phyloP scores from a whole-genome alignment of 306 rosid genomes.

The Lupinus albus region DNA sequence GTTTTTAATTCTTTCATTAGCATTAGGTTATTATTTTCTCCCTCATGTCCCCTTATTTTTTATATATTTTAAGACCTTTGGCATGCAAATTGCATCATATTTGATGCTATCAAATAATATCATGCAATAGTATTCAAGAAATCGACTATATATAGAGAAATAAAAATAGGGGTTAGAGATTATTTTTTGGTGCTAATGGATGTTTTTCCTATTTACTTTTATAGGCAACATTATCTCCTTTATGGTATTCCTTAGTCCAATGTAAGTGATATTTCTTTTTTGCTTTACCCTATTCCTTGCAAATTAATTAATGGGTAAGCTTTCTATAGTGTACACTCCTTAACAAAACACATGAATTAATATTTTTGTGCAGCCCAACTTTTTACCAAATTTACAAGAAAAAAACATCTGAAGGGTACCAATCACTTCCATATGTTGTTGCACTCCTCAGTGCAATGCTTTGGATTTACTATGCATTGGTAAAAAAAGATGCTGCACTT shows the following conservation, averaged over 20 bases:
- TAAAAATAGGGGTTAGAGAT: background rate
- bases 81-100: slow-evolving; percentile 14
- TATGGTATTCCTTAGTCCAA: slow-evolving; percentile 83
- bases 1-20: background rate
- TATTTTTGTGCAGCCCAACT: slow-evolving; percentile 65
- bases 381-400: slow-evolving; percentile 74
- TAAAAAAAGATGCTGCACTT: slow-evolving; percentile 61
- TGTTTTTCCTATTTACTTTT: slow-evolving; percentile 23
- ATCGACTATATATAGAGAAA: background rate
- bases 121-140: background rate
- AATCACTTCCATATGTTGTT: slow-evolving; percentile 81
- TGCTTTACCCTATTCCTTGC: slow-evolving; percentile 3
- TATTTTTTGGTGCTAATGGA: slow-evolving; percentile 30
- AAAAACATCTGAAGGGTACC: slow-evolving; percentile 81
- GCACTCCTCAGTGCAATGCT: slow-evolving; percentile 84
- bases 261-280: slow-evolving; percentile 56
- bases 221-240: slow-evolving; percentile 85
- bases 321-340: too few relatives aligned
- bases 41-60: background rate
- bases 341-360: background rate
- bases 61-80: background rate
- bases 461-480: slow-evolving; percentile 84
- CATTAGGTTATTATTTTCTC: slow-evolving; percentile 13
- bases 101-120: slow-evolving; percentile 2
- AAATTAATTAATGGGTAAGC: background rate